A percentile compares a stretch with the other conserved stretches of the same genome.
Conservation (phyloP, 2,329 filamentous ascomycete genomes). For the Penicillium sp. region DNA sequence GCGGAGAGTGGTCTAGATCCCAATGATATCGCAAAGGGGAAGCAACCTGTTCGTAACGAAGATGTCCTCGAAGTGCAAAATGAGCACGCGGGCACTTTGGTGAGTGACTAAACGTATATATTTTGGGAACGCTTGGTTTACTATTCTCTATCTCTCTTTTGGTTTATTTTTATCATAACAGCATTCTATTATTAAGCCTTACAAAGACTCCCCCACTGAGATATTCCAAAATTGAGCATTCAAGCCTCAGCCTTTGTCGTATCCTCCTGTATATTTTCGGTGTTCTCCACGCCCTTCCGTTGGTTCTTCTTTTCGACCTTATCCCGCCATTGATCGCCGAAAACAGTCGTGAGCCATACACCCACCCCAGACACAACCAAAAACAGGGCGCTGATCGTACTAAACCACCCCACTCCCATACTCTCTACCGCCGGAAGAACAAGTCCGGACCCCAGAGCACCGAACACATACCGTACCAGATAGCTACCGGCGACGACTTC, state of each 20-base stretch:
- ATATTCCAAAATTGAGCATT: neutral
- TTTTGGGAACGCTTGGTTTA: neutral
- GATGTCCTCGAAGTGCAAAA: neutral
- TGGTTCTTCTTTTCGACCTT: constrained; percentile 52
- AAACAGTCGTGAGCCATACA: constrained; percentile 52
- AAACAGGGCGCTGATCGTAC: constrained; percentile 65
- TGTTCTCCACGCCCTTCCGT: constrained; percentile 33
- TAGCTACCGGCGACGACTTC: constrained; percentile 82
- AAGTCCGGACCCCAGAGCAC: constrained; percentile 66
- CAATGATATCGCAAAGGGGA: constrained; percentile 18
- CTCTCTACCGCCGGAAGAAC: constrained; percentile 71
- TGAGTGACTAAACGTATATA: neutral
- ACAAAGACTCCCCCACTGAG: neutral
- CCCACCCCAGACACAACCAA: constrained; percentile 49
- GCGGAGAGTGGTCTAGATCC: constrained; percentile 27
- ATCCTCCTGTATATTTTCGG: neutral
- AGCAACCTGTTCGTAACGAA: neutral
- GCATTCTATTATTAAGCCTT: neutral
- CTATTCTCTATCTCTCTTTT: neutral
- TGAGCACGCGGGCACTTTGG: neutral
- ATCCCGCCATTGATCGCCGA: constrained; percentile 55
- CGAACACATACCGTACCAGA: constrained; percentile 73
- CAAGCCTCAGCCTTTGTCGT: constrained; percentile 10
- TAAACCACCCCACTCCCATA: constrained; percentile 81
- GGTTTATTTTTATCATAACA: neutral